These are phyloP conservation scores for Pulveroboletus frians DNA, from an alignment of 768 basidiomycete genomes.

Conservation along the genomic window DNA sequence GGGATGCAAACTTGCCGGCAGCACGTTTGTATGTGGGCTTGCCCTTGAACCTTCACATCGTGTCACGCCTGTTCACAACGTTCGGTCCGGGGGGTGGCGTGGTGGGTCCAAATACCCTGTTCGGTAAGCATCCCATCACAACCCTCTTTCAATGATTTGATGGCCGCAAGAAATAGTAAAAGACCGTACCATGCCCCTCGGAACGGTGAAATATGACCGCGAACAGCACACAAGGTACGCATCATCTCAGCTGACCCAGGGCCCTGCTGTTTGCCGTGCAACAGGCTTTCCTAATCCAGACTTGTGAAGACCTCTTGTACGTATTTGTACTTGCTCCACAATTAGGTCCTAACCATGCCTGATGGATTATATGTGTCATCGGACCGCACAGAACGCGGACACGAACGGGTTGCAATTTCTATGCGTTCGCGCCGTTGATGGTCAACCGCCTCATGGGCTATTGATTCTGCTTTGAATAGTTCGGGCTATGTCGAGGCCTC, in stretches of 20 bases:
- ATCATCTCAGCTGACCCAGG: constrained; percentile 5
- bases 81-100: not conserved
- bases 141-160: constrained; percentile 4
- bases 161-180: constrained; percentile 5
- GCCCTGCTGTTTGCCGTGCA: constrained; percentile 8
- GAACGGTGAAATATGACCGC: not conserved
- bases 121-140: constrained; percentile 2
- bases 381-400: constrained; percentile 8
- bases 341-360: constrained; percentile 15
- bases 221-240: not conserved
- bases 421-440: constrained; percentile 12
- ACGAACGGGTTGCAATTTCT: constrained; percentile 7
- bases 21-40: not conserved
- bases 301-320: constrained; percentile 16
- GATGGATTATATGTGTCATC: constrained; percentile 15
- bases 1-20: constrained; percentile 1
- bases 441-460: constrained; percentile 17
- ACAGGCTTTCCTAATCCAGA: constrained; percentile 18
- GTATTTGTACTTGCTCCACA: constrained; percentile 21
- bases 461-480: constrained; percentile 8
- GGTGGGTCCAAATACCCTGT: not conserved
- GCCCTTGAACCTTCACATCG: constrained; percentile 9
- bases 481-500: constrained; percentile 1
- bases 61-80: not conserved
- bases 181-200: not conserved